Evolutionary conservation across 352 stramenopile species (phyloP).

Genomic region (Nothophytophthora sp.): DNA sequence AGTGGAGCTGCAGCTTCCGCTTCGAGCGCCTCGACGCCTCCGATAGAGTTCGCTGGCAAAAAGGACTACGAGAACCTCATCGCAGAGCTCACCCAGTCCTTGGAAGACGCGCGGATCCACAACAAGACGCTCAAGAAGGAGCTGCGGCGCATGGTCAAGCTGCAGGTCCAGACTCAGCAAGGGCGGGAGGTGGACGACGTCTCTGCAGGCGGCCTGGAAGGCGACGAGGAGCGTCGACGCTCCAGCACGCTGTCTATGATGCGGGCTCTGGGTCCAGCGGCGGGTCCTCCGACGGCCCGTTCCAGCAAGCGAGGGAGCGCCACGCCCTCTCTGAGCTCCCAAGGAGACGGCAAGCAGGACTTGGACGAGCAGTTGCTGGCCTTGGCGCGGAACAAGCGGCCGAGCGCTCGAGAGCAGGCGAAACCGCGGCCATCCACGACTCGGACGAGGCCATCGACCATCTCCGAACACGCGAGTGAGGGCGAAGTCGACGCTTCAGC

Average conservation of each 20-base stretch:
- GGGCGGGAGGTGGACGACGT: constrained; percentile 19
- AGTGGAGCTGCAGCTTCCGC: constrained; percentile 23
- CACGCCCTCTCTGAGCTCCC: too few species aligned
- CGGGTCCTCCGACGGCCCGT: not conserved
- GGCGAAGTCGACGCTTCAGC: constrained; percentile 13
- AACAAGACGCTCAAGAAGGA: constrained; percentile 89
- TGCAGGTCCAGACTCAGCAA: constrained; percentile 42
- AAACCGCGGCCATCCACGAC: constrained; percentile 5
- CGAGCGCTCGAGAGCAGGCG: constrained; percentile 7
- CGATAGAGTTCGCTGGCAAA: constrained; percentile 53
- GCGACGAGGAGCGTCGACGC: too few species aligned
- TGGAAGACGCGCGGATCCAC: constrained; percentile 66
- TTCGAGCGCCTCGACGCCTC: constrained; percentile 11
- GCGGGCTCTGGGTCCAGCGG: constrained; percentile 34
- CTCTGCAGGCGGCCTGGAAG: too few species aligned
- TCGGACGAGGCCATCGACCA: constrained; percentile 12
- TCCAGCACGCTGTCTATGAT: constrained; percentile 74
- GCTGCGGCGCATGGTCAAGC: constrained; percentile 68
- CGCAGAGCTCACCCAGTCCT: constrained; percentile 61
- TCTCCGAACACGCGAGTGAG: constrained; percentile 16
- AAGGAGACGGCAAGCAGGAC: constrained; percentile 10
- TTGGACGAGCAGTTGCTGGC: constrained; percentile 60
- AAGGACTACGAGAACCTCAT: constrained; percentile 78
- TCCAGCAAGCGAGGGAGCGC: too few species aligned
- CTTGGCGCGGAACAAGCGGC: constrained; percentile 41